phyloP scores from a whole-genome alignment of 176 grass and related monocot genomes.

The Chrysopogon serrulatus region DNA sequence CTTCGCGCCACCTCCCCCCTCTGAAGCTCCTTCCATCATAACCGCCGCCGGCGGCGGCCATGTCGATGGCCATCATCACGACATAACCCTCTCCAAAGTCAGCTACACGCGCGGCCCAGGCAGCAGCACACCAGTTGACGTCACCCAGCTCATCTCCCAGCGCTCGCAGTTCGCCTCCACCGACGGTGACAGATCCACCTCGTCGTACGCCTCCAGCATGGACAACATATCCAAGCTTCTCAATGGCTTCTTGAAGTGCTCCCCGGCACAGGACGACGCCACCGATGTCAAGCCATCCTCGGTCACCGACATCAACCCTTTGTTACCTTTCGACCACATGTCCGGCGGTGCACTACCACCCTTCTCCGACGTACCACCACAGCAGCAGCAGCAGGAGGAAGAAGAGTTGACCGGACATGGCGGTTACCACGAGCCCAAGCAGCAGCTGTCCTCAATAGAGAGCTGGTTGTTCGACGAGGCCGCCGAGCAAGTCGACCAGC shows the following conservation, averaged over 20 bases:
- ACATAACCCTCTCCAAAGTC: conserved; percentile 7
- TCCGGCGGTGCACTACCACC: background rate
- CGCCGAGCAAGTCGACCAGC: conserved; percentile 44
- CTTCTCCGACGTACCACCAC: conserved; percentile 2
- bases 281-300: conserved; percentile 24
- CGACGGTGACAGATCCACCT: background rate
- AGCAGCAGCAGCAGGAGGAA: background rate
- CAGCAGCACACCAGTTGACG: background rate
- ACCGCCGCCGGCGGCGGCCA: background rate
- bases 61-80: conserved; percentile 11
- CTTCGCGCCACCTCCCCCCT: conserved; percentile 26
- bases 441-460: conserved; percentile 52
- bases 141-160: background rate
- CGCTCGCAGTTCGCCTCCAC: conserved; percentile 13
- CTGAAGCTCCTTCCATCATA: background rate
- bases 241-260: conserved; percentile 57
- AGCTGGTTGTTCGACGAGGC: conserved; percentile 80
- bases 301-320: background rate
- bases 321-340: conserved; percentile 1
- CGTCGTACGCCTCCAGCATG: conserved; percentile 64
- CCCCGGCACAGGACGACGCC: background rate
- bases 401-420: background rate
- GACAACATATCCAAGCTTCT: conserved; percentile 84
- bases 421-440: conserved; percentile 33
- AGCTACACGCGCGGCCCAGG: background rate